Conservation (phyloP, 352 stramenopile species). For the Phytophthora syringae region DNA sequence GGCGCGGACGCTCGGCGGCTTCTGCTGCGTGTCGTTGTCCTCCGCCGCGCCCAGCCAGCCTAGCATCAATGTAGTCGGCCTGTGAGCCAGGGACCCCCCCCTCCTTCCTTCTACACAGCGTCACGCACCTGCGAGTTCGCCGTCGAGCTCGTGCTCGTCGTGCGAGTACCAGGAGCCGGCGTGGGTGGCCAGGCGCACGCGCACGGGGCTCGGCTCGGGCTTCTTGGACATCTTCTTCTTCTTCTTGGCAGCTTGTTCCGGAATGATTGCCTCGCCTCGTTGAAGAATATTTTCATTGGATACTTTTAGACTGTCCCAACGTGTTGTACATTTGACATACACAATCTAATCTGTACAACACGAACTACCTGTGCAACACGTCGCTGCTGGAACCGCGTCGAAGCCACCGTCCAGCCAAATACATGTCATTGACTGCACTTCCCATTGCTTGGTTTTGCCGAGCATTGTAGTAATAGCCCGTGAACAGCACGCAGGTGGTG, state of each 20-base stretch:
- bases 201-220: conserved; percentile 44
- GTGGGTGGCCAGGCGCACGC: conserved; percentile 73
- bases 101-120: conserved; percentile 6
- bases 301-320: no score
- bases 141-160: conserved; percentile 62
- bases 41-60: conserved; percentile 61
- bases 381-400: no score
- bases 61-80: conserved; percentile 32
- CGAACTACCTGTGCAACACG: no score
- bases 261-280: no score
- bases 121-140: conserved; percentile 57
- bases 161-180: conserved; percentile 87
- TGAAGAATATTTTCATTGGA: neutral
- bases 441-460: no score
- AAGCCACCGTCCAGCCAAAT: no score
- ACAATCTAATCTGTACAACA: no score
- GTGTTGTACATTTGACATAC: no score
- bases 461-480: no score
- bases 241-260: neutral
- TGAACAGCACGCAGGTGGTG: no score
- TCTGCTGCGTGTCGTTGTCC: conserved; percentile 42
- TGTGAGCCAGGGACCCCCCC: neutral
- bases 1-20: conserved; percentile 56
- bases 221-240: conserved; percentile 45
- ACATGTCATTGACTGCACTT: no score